Evolutionary conservation across 805 yeast species (phyloP), one percentile per base, ranked within the genome.

Genomic region (Myxozyma lipomycoides): DNA sequence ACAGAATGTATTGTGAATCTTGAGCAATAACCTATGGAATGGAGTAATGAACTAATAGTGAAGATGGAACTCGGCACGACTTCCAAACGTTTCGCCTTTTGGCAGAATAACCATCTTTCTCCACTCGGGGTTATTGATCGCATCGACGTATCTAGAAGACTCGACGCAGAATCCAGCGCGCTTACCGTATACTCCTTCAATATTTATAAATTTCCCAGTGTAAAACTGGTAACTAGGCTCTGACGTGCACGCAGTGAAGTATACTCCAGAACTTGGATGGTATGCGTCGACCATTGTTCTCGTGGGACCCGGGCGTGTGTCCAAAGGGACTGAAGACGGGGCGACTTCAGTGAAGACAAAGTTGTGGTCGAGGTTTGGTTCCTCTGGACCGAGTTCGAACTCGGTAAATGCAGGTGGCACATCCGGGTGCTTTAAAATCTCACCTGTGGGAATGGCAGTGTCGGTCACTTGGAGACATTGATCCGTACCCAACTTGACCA

Each of bases 221-320:
- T 82, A 82, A 36, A 82, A 69, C 64, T 81, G 86, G 70, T 78
- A 80, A 1, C 79, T 68, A 4, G 87, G 88, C 51, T 82, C 88
- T 2, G 87, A 82, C 4, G 84, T 71, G n/a, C 64, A 61, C 6
- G 77, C 75, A 18, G 65, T 64, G 37, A 82, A 61, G 41, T 69
- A 67, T 42, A 75, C 61, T 5, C 68, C 64, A 2, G 81, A 66
- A 22, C 67, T 67, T 15, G 80, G 77, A 58, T 76, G 75, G 23
- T 63, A 63, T 5, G 79, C 78, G 58, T 69, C 72, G 30, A 74
- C 65, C 22, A 79, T 67, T 22, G 68, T 55, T 42, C 59, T 64
- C 53, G 76, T 62, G 18, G 64, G 63, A 2, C 55, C 46, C 4
- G 48, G n/a, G 48, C 83, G 70, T 9, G 85, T 79, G 62, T 81